Conservation (phyloP, 2,329 filamentous ascomycete species). For the Chaetomium sp. region DNA sequence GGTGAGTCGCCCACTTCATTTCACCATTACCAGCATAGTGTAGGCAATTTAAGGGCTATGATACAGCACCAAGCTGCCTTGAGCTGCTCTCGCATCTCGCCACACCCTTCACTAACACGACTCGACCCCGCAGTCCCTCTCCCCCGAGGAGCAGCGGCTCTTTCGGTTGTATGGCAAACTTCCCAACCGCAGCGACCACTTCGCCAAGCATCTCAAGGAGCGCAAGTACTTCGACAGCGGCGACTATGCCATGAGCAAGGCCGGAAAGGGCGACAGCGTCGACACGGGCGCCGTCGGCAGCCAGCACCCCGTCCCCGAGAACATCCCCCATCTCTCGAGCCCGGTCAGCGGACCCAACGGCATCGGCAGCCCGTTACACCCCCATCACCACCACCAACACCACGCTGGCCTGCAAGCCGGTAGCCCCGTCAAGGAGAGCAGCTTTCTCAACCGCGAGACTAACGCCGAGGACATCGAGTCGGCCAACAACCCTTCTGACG, state of each 20-base stretch:
- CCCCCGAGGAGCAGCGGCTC: slow-evolving; percentile 91
- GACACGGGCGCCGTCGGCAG: slow-evolving; percentile 92
- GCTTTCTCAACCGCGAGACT: slow-evolving; percentile 80
- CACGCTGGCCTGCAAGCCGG: slow-evolving; percentile 59
- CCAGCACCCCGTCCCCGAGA: slow-evolving; percentile 91
- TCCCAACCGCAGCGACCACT: slow-evolving; percentile 91
- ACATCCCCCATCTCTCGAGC: slow-evolving; percentile 85
- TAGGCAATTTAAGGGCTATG: background rate
- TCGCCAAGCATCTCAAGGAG: slow-evolving; percentile 98
- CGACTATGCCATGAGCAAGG: slow-evolving; percentile 95
- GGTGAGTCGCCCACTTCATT: slow-evolving; percentile 60
- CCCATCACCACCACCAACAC: slow-evolving; percentile 47
- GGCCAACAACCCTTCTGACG: slow-evolving; percentile 12
- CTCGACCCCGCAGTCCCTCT: slow-evolving; percentile 68
- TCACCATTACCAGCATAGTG: background rate
- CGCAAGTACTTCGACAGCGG: slow-evolving; percentile 98
- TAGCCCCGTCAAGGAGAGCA: slow-evolving; percentile 88
- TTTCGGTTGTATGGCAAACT: slow-evolving; percentile 98
- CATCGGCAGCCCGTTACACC: slow-evolving; percentile 48
- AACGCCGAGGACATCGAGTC: slow-evolving; percentile 60
- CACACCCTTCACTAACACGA: slow-evolving; percentile 7
- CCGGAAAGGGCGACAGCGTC: slow-evolving; percentile 91
- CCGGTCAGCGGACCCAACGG: slow-evolving; percentile 51
- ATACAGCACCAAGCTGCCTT: background rate
- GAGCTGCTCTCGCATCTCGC: background rate